Base-by-base conservation (phyloP, 2,329 filamentous ascomycete genomes). In the Diaporthe ilicicola region DNA sequence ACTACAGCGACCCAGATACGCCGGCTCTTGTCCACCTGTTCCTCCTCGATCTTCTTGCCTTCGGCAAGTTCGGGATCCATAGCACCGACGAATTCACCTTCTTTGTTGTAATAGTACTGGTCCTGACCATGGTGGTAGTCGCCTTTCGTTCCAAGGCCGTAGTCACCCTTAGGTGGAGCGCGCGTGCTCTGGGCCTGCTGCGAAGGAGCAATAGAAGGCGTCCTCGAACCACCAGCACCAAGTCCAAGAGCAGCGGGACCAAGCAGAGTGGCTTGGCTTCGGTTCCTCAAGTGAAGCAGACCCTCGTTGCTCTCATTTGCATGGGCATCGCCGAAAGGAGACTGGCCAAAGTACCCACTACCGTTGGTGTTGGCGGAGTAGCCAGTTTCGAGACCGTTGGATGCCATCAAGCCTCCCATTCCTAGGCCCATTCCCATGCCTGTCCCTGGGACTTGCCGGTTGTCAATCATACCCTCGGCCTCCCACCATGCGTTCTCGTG, bases 401-500 rank as follows among this genome's bases (percentile, higher is more conserved):
- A 86, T 34, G 82, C 77, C 72, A 81, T 78, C 70, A 81, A 77
- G 61, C 79, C 78, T 61, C 77, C 74, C 77, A 80, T 77, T 69
- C 75, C 67, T 3, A 68, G 70, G 6, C 74, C 74, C 29, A 69
- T 73, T 9, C 73, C 74, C 70, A 72, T 34, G n/a, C 67, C 88
- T 85, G 1, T 91, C 90, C 81, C 96, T 95, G 76, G 97, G 86
- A 59, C 51, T 56, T 73, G 71, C 48, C 69, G 56, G 62, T 64
- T 65, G 77, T 99, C 96, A 34, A 98, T 90, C 93, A 98, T 97
- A 73, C 90, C 93, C 83, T 99, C 96, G 6, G 95, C 95, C 81
- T 98, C 95, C 95, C 95, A 98, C 95, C 96, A 99, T 2, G 95
- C 93, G 70, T 85, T 88, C 81, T 99, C 96, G 62, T 95, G 90